Evolutionary conservation across 2,329 filamentous ascomycete species (phyloP).

Genomic region (Fusarium pseudocircinatum): DNA sequence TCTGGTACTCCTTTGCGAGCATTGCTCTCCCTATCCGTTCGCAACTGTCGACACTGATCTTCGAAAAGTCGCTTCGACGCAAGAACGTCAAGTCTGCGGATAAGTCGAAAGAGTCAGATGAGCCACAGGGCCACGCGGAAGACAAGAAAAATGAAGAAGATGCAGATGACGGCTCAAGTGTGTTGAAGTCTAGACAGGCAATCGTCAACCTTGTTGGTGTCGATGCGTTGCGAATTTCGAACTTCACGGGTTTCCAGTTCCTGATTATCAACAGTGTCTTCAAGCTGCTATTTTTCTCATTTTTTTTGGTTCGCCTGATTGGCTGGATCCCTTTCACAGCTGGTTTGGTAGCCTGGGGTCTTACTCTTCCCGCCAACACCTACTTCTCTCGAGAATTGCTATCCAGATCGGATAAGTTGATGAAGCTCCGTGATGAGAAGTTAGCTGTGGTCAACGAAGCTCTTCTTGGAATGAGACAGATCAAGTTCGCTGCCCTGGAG

Average conservation of each 20-base stretch:
- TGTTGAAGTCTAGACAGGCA: conserved; percentile 66
- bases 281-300: conserved; percentile 72
- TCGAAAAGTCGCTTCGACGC: conserved; percentile 78
- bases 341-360: conserved; percentile 70
- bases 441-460: conserved; percentile 80
- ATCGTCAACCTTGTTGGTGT: conserved; percentile 84
- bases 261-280: conserved; percentile 70
- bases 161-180: conserved; percentile 45
- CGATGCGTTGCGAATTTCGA: conserved; percentile 74
- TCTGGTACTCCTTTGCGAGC: conserved; percentile 72
- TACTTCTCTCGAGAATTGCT: conserved; percentile 73
- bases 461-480: conserved; percentile 81
- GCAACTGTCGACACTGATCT: conserved; percentile 77
- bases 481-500: conserved; percentile 85
- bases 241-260: conserved; percentile 74
- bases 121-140: conserved; percentile 47
- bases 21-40: conserved; percentile 73
- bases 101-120: conserved; percentile 54
- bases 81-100: conserved; percentile 78
- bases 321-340: conserved; percentile 75
- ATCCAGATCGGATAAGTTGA: conserved; percentile 72
- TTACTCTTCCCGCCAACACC: conserved; percentile 75
- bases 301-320: conserved; percentile 74
- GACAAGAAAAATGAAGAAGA: conserved; percentile 65
- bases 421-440: conserved; percentile 81